A percentile compares a stretch with the other conserved stretches of the same genome.
Conservation (phyloP, 192 early-diverging fungal species). For the Geranomyces variabilis region DNA sequence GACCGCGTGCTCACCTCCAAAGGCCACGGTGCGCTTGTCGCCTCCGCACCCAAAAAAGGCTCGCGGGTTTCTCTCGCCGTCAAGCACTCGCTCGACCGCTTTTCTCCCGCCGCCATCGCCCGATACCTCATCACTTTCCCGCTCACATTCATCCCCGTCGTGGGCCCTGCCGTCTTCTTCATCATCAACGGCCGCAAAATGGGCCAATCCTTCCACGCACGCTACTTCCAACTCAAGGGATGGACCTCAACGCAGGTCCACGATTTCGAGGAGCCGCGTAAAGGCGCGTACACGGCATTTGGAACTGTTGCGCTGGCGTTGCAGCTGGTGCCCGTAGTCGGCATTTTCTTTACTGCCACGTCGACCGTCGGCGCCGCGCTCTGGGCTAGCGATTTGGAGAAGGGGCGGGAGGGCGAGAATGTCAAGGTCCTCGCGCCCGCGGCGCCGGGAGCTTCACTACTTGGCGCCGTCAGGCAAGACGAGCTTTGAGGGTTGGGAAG, state of each 20-base stretch:
- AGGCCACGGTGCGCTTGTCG: conserved; percentile 21
- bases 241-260: conserved; percentile 15
- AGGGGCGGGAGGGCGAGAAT: conserved; percentile 3
- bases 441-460: background rate
- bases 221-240: conserved; percentile 34
- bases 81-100: conserved; percentile 14
- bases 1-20: conserved; percentile 19
- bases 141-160: conserved; percentile 60
- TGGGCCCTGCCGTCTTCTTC: conserved; percentile 55
- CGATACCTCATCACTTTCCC: conserved; percentile 57
- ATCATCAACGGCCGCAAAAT: conserved; percentile 32
- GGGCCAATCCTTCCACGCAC: conserved; percentile 20
- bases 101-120: conserved; percentile 29
- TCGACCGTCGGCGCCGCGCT: conserved; percentile 70
- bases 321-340: conserved; percentile 64
- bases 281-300: conserved; percentile 32
- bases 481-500: background rate
- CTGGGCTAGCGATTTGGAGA: conserved; percentile 65
- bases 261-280: conserved; percentile 11
- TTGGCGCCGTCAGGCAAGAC: background rate
- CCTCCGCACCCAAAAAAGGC: background rate
- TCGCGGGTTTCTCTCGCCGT: conserved; percentile 9
- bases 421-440: background rate
- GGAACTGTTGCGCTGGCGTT: conserved; percentile 57
- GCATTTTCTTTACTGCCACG: conserved; percentile 69